Conservation (phyloP, 352 stramenopile species). For the Saprolegnia diclina region DNA sequence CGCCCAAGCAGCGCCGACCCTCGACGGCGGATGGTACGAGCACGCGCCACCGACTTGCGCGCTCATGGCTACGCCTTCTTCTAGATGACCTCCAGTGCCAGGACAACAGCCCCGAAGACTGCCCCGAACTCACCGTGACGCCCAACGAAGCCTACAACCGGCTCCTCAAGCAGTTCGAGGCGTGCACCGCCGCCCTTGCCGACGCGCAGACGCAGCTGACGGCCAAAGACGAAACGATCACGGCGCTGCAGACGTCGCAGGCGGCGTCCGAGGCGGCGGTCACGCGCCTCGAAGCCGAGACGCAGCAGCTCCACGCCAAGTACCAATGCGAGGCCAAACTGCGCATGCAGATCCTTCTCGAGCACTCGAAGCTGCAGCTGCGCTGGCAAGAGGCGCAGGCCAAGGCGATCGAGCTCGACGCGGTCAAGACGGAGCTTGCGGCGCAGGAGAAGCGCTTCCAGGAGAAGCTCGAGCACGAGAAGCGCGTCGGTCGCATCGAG, state of each 20-base stretch:
- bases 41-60: neutral
- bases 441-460: neutral
- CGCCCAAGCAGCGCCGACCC: neutral
- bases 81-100: neutral
- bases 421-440: neutral
- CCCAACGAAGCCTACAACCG: conserved; percentile 3
- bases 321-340: conserved; percentile 7
- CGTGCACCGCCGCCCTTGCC: neutral
- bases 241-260: neutral
- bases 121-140: conserved; percentile 1
- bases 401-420: conserved; percentile 1
- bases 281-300: neutral
- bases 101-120: conserved; percentile 11
- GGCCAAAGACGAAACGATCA: neutral
- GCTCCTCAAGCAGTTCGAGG: conserved; percentile 1
- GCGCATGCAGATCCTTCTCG: conserved; percentile 2
- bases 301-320: neutral
- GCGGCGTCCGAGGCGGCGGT: neutral
- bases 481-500: neutral
- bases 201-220: neutral
- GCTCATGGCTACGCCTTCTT: neutral
- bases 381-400: neutral
- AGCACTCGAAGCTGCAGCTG: conserved; percentile 4
- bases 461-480: neutral
- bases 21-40: neutral